Evolutionary conservation across 192 early-diverging fungal genomes (phyloP).

Genomic region (Dissophora globulifera): DNA sequence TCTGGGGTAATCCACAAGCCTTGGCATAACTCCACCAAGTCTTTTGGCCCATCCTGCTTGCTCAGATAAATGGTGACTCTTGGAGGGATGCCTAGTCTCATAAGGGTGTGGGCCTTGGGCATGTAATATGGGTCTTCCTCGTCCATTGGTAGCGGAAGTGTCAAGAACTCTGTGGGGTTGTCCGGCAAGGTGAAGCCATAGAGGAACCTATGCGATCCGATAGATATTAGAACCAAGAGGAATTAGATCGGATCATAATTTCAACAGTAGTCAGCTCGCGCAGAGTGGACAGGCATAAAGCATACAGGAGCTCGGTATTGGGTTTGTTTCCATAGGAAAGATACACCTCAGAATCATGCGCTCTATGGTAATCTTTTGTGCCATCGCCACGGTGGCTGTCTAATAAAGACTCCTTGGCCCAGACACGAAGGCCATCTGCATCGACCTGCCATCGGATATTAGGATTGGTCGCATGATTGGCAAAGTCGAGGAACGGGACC

Average conservation of each 20-base stretch:
- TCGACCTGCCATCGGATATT: constrained; percentile 68
- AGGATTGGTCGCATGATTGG: constrained; percentile 68
- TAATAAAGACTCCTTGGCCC: constrained; percentile 14
- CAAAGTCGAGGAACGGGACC: constrained; percentile 78
- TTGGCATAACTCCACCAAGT: constrained; percentile 24
- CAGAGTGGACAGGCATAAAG: background rate
- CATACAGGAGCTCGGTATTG: constrained; percentile 70
- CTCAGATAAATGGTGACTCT: constrained; percentile 16
- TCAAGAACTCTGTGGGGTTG: constrained; percentile 56
- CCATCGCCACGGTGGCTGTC: constrained; percentile 30
- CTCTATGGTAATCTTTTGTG: background rate
- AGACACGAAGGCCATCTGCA: constrained; percentile 42
- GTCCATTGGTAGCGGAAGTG: constrained; percentile 33
- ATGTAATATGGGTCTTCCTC: constrained; percentile 44
- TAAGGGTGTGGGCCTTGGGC: constrained; percentile 39
- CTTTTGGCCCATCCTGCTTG: background rate
- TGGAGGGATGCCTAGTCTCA: constrained; percentile 23
- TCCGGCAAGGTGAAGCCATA: constrained; percentile 71
- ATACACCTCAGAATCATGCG: constrained; percentile 60
- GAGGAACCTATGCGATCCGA: constrained; percentile 58
- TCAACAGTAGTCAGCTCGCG: background rate
- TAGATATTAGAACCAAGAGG: no score
- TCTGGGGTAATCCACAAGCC: constrained; percentile 30
- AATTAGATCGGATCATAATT: no score
- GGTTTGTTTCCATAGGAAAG: constrained; percentile 77